A percentile compares a stretch with the other conserved stretches of the same genome.
phyloP scores from a whole-genome alignment of 1,139 yeast species.

The Yamadazyma siamensis region DNA sequence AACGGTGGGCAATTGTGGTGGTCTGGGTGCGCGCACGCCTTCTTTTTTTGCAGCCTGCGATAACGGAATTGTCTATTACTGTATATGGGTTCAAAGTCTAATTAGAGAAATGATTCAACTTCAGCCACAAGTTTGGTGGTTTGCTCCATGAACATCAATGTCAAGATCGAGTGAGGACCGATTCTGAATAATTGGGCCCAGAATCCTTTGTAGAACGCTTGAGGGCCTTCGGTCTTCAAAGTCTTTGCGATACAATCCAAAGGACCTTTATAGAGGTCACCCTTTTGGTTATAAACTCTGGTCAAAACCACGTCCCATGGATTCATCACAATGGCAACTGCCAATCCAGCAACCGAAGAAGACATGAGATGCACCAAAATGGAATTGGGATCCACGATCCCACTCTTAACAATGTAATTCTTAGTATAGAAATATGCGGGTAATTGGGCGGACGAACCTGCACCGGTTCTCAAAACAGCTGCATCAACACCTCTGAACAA shows the following conservation, averaged over 20 bases:
- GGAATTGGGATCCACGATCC: constrained; percentile 57
- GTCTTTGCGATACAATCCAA: constrained; percentile 86
- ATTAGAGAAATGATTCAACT: constrained; percentile 17
- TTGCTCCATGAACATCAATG: constrained; percentile 93
- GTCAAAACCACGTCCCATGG: constrained; percentile 97
- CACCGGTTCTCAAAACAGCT: constrained; percentile 89
- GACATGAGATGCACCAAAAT: constrained; percentile 71
- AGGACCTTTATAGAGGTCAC: constrained; percentile 81
- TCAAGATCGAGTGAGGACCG: constrained; percentile 91
- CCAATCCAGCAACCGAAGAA: constrained; percentile 80
- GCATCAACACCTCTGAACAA: constrained; percentile 91
- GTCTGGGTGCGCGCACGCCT: too few relatives aligned
- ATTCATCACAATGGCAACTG: constrained; percentile 93
- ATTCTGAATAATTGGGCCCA: constrained; percentile 88
- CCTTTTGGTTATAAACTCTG: constrained; percentile 91
- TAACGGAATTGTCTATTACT: too few relatives aligned
- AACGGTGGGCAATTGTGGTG: too few relatives aligned
- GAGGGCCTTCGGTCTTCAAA: constrained; percentile 73
- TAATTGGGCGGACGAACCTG: constrained; percentile 92
- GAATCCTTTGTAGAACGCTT: constrained; percentile 91
- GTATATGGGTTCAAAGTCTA: too few relatives aligned
- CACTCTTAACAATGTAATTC: constrained; percentile 44
- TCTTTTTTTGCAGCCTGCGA: too few relatives aligned
- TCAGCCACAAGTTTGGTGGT: constrained; percentile 60
- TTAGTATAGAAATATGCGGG: constrained; percentile 89